A percentile compares a stretch with the other conserved stretches of the same genome.
Conservation (phyloP, 176 grass and related monocot genomes). For the Dendrocalamus sinicus region DNA sequence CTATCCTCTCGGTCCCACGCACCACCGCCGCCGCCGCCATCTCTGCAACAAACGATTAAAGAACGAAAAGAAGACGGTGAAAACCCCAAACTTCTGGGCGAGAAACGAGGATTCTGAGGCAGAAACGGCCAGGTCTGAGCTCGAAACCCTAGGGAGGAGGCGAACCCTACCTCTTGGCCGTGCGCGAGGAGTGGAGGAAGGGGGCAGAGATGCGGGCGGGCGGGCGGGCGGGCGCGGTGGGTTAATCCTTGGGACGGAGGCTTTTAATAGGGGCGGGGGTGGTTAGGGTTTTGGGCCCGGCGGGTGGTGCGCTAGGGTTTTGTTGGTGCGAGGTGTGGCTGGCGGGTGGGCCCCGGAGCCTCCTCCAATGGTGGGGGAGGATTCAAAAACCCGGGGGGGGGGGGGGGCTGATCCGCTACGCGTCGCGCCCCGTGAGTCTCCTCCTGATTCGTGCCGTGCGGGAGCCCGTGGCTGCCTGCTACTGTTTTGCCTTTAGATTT, state of each 20-base stretch:
- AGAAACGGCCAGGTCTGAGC: slow-evolving; percentile 12
- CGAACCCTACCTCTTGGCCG: background rate
- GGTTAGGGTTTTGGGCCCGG: slow-evolving; percentile 56
- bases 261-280: slow-evolving; percentile 45
- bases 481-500: background rate
- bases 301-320: slow-evolving; percentile 46
- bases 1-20: background rate
- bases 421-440: background rate
- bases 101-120: background rate
- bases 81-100: background rate
- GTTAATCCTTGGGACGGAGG: background rate
- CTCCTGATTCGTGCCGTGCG: background rate
- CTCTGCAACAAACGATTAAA: background rate
- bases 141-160: background rate
- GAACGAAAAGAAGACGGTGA: background rate
- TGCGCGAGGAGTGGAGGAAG: background rate
- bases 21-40: slow-evolving; percentile 38
- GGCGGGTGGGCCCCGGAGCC: background rate
- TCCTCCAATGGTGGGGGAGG: background rate
- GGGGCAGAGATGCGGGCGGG: slow-evolving; percentile 11
- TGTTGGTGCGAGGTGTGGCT: slow-evolving; percentile 13
- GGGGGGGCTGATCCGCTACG: background rate
- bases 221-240: slow-evolving; percentile 1
- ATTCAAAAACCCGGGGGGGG: background rate
- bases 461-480: background rate